These are phyloP conservation scores for Vicia sativa DNA, from an alignment of 306 rosid species.

Conservation along the genomic window DNA sequence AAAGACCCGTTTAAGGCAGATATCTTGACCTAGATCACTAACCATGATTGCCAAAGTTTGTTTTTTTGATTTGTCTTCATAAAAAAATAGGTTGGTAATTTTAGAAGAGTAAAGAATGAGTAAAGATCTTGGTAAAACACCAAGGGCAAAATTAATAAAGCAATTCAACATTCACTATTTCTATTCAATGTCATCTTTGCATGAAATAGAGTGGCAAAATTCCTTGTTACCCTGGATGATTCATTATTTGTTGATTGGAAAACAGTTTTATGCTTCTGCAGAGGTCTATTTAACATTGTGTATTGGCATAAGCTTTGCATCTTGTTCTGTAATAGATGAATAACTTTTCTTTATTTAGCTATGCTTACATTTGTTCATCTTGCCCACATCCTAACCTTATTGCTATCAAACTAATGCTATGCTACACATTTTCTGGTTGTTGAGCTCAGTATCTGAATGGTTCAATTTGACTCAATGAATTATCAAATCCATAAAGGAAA, in stretches of 20 bases:
- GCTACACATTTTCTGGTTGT: slow-evolving; percentile 20
- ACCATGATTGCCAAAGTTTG: not conserved
- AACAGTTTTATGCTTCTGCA: slow-evolving; percentile 2
- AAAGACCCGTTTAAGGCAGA: not conserved
- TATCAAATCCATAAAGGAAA: slow-evolving; percentile 13
- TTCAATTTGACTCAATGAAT: slow-evolving; percentile 21
- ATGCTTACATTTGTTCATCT: slow-evolving; percentile 7
- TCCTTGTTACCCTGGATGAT: slow-evolving; percentile 11
- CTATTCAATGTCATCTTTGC: slow-evolving; percentile 9
- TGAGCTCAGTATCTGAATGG: slow-evolving; percentile 2
- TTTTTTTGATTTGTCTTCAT: not conserved
- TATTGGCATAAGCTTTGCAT: slow-evolving; percentile 22
- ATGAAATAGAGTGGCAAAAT: not conserved
- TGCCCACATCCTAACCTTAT: slow-evolving; percentile 12
- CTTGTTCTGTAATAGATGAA: not conserved
- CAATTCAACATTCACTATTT: slow-evolving; percentile 10
- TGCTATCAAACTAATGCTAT: slow-evolving; percentile 24
- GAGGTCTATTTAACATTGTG: slow-evolving; percentile 7
- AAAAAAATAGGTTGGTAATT: not conserved
- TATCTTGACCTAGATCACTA: not conserved
- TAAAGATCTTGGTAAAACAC: not conserved
- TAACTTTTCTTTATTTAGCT: slow-evolving; percentile 17
- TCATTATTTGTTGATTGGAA: not conserved
- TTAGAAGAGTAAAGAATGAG: slow-evolving; percentile 8
- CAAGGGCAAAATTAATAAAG: not conserved